Evolutionary conservation across 192 early-diverging fungal species (phyloP).

Genomic region (Powellomyces hirtus): DNA sequence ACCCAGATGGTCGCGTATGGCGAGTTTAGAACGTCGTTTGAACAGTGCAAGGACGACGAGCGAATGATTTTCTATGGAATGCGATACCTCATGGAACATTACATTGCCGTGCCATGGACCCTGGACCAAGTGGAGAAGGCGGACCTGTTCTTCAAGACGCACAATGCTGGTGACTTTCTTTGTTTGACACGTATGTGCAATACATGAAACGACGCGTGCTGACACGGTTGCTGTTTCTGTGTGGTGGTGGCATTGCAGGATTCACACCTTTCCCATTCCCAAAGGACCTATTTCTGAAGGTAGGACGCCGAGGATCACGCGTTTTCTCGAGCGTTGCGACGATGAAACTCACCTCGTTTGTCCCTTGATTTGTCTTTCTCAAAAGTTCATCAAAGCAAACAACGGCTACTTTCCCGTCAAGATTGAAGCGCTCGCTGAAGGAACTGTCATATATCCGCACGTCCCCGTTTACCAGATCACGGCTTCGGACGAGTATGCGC

Average conservation of each 20-base stretch:
- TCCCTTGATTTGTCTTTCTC: not conserved
- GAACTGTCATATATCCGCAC: conserved; percentile 76
- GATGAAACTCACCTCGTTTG: not conserved
- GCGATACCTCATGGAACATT: conserved; percentile 80
- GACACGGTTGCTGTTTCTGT: not conserved
- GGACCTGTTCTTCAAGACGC: conserved; percentile 69
- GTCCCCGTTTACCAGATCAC: conserved; percentile 81
- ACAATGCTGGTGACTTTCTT: conserved; percentile 71
- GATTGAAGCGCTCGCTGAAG: conserved; percentile 77
- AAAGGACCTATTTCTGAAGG: conserved; percentile 70
- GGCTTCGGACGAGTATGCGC: conserved; percentile 67
- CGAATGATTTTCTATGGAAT: conserved; percentile 84
- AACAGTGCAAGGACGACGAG: conserved; percentile 64
- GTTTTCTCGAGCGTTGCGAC: not conserved
- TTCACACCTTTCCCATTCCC: conserved; percentile 70
- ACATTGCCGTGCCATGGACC: conserved; percentile 68
- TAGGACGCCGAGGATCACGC: conserved; percentile 1
- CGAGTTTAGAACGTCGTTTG: conserved; percentile 71
- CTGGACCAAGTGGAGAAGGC: conserved; percentile 64
- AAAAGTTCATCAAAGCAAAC: conserved; percentile 73
- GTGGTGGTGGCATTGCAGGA: conserved; percentile 7
- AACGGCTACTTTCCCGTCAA: conserved; percentile 80
- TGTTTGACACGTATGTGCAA: not conserved
- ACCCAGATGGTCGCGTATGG: conserved; percentile 77
- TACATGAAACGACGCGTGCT: not conserved